Percentiles rank a stretch among this genome's conserved stretches.
phyloP scores from a whole-genome alignment of 2,329 filamentous ascomycete species.

The Kalmusia sp. region DNA sequence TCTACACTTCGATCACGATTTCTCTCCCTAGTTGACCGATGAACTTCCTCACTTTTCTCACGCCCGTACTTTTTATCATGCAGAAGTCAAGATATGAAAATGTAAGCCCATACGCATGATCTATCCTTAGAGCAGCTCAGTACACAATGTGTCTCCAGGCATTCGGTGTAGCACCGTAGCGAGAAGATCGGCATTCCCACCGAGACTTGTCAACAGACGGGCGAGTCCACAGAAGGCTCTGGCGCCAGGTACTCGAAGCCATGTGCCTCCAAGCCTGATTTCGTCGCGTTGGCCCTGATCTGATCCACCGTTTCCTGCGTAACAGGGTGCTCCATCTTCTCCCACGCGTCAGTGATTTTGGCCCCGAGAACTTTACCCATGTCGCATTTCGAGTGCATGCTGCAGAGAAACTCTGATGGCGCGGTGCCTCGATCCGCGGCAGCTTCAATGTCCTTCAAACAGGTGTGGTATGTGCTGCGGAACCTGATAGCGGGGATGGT shows the following conservation, averaged over 20 bases:
- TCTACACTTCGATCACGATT: no score
- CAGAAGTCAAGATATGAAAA: no score
- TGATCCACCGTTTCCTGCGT: not conserved
- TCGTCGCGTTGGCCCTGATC: not conserved
- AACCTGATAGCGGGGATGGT: not conserved
- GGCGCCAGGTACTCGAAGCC: not conserved
- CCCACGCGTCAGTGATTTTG: not conserved
- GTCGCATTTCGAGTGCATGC: not conserved
- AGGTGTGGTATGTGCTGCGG: not conserved
- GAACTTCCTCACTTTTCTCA: no score
- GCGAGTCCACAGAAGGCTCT: not conserved
- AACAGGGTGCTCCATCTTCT: not conserved
- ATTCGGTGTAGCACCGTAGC: no score
- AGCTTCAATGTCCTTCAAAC: not conserved
- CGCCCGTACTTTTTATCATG: no score
- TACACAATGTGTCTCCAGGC: no score
- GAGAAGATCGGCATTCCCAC: no score
- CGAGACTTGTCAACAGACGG: no score
- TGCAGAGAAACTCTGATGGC: not conserved
- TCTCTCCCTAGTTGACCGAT: no score
- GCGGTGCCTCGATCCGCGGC: no score
- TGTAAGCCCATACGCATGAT: no score
- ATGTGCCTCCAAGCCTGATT: not conserved
- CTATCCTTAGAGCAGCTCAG: no score
- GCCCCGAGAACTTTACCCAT: not conserved